Evolutionary conservation across 306 rosid species (phyloP), one percentile per base, ranked within the genome.

Genomic region (Dryas drummondii): DNA sequence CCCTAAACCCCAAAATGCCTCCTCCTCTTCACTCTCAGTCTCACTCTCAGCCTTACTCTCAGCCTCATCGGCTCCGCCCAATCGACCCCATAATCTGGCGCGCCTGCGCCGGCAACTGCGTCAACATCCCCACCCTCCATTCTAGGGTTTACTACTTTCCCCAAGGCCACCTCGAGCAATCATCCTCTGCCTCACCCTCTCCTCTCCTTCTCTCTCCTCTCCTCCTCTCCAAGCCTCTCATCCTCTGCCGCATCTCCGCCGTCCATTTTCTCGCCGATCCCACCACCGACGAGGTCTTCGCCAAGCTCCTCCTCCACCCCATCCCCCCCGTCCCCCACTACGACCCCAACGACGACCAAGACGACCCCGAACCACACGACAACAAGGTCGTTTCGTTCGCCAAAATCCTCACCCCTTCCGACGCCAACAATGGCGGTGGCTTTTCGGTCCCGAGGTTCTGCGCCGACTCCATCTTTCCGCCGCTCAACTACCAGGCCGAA

Each of bases 111-210:
- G 96, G 98, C 0, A 14, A 48, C 51, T 62, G 84, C 6, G 87
- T 82, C 0, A 74, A 85, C 37, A 84, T 82, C 58, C 98, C 91
- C 5, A n/a, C 78, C 0, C 54, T 87, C 5, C 41, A 84, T 72
- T 93, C 96, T 76, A 83, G 84, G 85, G 98, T 93, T 73, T 90
- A 93, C 70, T 93, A 93, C 85, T 93, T 93, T 71, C 89, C 92
- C 0, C 92, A 90, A 58, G 96, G 96, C 1, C 96, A 93, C 48
- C 47, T 90, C 6, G 93, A 93, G 71, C 94, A 88, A 22, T 80
- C 88, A 4, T 62, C 80, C 2, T 58, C 88, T 15, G 0, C n/a
- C 40, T 42, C 96, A 91, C 0, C 44, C 54, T 0, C 53, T 15
- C 6, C 87, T 77, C 3, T 82, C 88, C 62, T 32, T 3, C 86